Evolutionary conservation across 345 rosid species (phyloP), one percentile per base, ranked within the genome.

Genomic region (Trapa incisa): DNA sequence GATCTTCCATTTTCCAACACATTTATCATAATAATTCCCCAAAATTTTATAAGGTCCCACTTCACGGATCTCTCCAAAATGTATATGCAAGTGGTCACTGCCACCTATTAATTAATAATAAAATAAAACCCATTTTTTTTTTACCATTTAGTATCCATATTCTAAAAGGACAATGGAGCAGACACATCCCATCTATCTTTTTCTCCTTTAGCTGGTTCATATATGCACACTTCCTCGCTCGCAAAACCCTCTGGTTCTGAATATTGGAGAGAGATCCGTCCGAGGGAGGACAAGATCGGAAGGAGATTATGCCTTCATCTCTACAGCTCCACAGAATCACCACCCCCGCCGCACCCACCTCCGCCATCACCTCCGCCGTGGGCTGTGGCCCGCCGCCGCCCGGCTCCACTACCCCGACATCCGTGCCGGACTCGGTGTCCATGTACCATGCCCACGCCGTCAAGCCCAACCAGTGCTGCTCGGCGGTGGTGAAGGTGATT

Each of bases 391-490:
- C 73, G 5, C 38, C 70, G n/a, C 84, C 65, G n/a, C 2, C 69
- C 76, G 71, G 33, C 73, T 67, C 64, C 54, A 47, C 42, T 38
- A 38, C 14, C 35, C 41, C 67, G 29, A 22, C 29, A n/a, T 29
- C 35, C 66, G 70, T 77, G 33, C 89, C 82, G 69, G 68, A 72
- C 10, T 74, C 79, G 41, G 82, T 78, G 0, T 83, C 93, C 4
- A 68, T 79, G 68, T 94, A 87, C 82, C 99, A 94, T 72, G 69
- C 77, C 35, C 91, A 78, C 73, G 67, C 71, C 11, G 75, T 82
- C 37, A 77, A 77, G 1, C 85, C 91, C 0, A 72, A 80, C 75
- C 99, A 94, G 82, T 87, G 96, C 74, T 81, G 78, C 80, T 88
- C 96, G 60, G 84, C 84, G 65, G 67, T 80, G 64, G 84, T 87